Evolutionary conservation across 2,329 filamentous ascomycete genomes (phyloP), one percentile per base, ranked within the genome.

Genomic region (Cordyceps tenuipes): DNA sequence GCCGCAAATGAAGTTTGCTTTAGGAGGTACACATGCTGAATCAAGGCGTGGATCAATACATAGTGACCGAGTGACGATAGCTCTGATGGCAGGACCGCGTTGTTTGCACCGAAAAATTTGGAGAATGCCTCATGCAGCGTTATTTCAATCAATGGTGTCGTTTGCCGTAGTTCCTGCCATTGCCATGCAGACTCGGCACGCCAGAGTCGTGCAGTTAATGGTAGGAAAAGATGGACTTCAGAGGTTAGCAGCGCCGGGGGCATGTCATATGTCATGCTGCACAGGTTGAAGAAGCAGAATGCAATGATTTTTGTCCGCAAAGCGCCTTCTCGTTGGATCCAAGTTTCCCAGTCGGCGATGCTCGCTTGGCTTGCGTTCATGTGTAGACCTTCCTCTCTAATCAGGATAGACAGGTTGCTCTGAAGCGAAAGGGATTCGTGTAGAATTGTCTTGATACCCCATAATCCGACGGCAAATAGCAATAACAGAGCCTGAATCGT

Each of bases 1-100:
- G 75, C 71, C 2, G 77, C 76, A 53, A 84, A 78, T 0, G 79
- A 82, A 0, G 82, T 84, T 66, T 87, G 83, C 65, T 87, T 87
- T 23, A 88, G 70, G 43, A 89, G 76, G 68, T 86, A 90, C 17
- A 90, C 85, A 63, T 89, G 86, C 66, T 90, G 87, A 12, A 90
- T 80, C 26, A 91, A 70, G 3, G 86, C 86, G 66, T 90, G 86
- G 3, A 90, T 86, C 39, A 91, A 75, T 8, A 89, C 81, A 64
- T 90, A 89, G 65, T 87, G 87, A 0, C 86, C 87, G 7, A 88
- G 71, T 0, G 84, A 83, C 0, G 82, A 83, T 60, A 83, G 75
- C 49, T 79, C 77, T 0, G 76, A 71, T 1, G 78, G 77, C 0
- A 80, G 74, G 0, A 74, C 75, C 62, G 81, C 77, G 1, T 75